Conservation (phyloP, 345 rosid species). For the Salix purpurea region DNA sequence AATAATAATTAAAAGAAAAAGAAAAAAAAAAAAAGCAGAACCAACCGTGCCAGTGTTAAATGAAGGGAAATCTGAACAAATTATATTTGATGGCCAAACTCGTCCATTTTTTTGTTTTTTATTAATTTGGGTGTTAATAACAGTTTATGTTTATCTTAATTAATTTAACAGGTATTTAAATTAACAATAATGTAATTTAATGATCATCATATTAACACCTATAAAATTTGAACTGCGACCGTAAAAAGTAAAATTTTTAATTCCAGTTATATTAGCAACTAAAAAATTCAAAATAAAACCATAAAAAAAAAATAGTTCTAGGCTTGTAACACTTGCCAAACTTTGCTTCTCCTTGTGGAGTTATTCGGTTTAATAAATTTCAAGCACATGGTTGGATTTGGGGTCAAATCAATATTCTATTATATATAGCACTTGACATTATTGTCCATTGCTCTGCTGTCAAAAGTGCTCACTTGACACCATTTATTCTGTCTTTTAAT, state of each 20-base stretch:
- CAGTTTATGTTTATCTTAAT: accelerated
- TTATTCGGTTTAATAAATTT: background rate
- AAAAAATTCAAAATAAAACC: too few species aligned
- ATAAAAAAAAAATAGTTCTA: too few species aligned
- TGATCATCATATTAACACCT: too few species aligned
- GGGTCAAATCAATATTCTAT: background rate
- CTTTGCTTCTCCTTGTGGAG: too few species aligned
- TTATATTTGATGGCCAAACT: background rate
- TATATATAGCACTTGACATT: background rate
- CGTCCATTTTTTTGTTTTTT: background rate
- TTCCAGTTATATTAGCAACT: too few species aligned
- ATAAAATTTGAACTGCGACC: too few species aligned
- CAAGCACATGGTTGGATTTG: background rate
- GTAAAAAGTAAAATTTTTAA: too few species aligned
- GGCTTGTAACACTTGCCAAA: too few species aligned
- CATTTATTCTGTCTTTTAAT: background rate
- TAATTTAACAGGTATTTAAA: too few species aligned
- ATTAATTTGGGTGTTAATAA: too few species aligned
- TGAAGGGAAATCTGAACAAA: background rate
- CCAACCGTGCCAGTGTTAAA: background rate
- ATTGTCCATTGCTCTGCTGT: background rate
- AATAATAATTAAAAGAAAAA: too few species aligned
- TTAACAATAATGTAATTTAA: too few species aligned
- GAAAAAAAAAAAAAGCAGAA: background rate
- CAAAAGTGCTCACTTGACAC: background rate